Evolutionary conservation across 1,284 basidiomycete species (phyloP).

Genomic region (Earliella scabrosa): DNA sequence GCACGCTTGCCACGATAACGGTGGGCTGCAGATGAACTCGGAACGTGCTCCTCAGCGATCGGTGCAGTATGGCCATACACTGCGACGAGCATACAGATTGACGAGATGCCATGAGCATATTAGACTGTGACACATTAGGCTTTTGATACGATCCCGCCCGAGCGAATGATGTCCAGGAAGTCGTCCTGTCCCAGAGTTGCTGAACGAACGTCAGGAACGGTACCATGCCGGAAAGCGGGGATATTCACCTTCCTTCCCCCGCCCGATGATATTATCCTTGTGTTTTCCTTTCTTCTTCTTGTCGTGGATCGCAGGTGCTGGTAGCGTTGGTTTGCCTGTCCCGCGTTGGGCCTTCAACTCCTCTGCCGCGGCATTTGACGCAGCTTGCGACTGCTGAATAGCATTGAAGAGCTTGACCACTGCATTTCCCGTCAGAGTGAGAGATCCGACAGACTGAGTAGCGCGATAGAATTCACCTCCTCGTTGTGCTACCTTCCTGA

Average conservation of each 20-base stretch:
- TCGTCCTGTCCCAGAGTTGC: constrained; percentile 65
- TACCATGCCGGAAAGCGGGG: neutral
- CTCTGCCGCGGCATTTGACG: constrained; percentile 53
- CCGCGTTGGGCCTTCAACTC: constrained; percentile 65
- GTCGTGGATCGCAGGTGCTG: constrained; percentile 59
- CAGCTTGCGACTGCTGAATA: constrained; percentile 77
- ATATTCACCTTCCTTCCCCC: constrained; percentile 59
- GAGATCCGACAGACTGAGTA: neutral
- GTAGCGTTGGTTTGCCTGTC: constrained; percentile 71
- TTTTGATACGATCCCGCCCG: constrained; percentile 57
- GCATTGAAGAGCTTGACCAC: constrained; percentile 84
- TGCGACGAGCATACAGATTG: too few relatives aligned
- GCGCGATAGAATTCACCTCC: constrained; percentile 57
- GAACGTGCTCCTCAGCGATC: too few relatives aligned
- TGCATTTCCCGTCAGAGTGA: constrained; percentile 31
- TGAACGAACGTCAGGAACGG: constrained; percentile 28
- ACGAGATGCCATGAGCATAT: neutral
- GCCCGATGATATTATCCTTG: constrained; percentile 55
- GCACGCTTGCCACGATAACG: too few relatives aligned
- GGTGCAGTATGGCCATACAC: too few relatives aligned
- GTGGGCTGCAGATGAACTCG: too few relatives aligned
- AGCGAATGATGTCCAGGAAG: constrained; percentile 80
- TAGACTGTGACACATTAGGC: constrained; percentile 23
- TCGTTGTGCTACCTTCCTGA: constrained; percentile 82
- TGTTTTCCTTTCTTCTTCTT: constrained; percentile 56